These are phyloP conservation scores for Herpetomonas samuelpessoai DNA, from an alignment of 208 protist species.

Conservation along the genomic window DNA sequence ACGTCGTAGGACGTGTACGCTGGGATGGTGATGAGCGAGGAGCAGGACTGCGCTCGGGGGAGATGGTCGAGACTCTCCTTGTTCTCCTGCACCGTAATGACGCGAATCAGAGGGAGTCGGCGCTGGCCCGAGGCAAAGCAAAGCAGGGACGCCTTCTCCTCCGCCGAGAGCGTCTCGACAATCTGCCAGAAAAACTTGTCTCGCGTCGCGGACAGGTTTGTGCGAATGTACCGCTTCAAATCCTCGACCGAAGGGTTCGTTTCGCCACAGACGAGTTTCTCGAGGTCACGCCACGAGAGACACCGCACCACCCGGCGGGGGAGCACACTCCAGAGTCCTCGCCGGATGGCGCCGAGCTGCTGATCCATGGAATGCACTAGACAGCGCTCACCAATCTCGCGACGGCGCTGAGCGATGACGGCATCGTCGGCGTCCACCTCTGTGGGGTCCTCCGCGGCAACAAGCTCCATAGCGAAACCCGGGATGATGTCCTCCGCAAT, in stretches of 20 bases:
- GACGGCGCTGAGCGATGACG: slow-evolving; percentile 30
- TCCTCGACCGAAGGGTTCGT: slow-evolving; percentile 60
- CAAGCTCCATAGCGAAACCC: slow-evolving; percentile 50
- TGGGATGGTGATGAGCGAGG: slow-evolving; percentile 80
- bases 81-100: slow-evolving; percentile 76
- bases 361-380: slow-evolving; percentile 86
- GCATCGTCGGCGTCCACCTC: slow-evolving; percentile 27
- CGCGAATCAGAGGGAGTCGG: slow-evolving; percentile 69
- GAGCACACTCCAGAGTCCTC: slow-evolving; percentile 72
- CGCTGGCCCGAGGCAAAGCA: slow-evolving; percentile 89
- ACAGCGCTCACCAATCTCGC: slow-evolving; percentile 72
- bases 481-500: slow-evolving; percentile 85
- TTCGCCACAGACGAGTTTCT: slow-evolving; percentile 79
- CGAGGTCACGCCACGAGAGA: slow-evolving; percentile 82
- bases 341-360: slow-evolving; percentile 79
- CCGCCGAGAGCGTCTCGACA: slow-evolving; percentile 73
- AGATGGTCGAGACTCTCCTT: slow-evolving; percentile 78
- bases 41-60: slow-evolving; percentile 87
- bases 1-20: slow-evolving; percentile 75
- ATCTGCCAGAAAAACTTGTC: slow-evolving; percentile 84
- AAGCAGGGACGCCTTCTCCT: slow-evolving; percentile 77
- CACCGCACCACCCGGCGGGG: slow-evolving; percentile 84
- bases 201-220: slow-evolving; percentile 41
- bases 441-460: slow-evolving; percentile 23
- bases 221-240: slow-evolving; percentile 63